Percentiles rank a stretch among this genome's conserved stretches.
Conservation (phyloP, 1,284 basidiomycete genomes). For the Trichosporon coremiiforme region DNA sequence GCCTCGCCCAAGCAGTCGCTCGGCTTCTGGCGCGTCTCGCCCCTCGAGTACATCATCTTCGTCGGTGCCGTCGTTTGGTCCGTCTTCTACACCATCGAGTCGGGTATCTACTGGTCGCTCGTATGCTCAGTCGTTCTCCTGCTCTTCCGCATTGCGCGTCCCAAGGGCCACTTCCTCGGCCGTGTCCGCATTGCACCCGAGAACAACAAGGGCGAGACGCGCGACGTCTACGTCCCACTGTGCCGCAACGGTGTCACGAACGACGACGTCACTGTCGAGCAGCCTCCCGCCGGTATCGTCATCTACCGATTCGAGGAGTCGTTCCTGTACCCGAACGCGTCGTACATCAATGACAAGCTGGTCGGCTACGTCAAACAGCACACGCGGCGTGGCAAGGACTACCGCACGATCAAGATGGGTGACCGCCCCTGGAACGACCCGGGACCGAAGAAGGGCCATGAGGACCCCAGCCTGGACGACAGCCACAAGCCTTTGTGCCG, state of each 20-base stretch:
- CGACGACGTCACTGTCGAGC: conserved; percentile 69
- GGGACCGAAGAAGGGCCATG: conserved; percentile 63
- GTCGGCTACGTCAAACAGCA: conserved; percentile 78
- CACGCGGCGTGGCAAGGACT: conserved; percentile 77
- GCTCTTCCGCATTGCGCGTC: conserved; percentile 85
- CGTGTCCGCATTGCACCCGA: conserved; percentile 63
- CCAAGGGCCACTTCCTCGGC: conserved; percentile 88
- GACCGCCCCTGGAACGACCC: conserved; percentile 97
- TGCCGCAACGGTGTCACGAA: conserved; percentile 63
- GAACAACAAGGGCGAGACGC: conserved; percentile 57
- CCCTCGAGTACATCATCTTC: conserved; percentile 92
- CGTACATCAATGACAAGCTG: conserved; percentile 72
- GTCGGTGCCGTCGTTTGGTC: conserved; percentile 78
- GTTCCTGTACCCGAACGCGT: conserved; percentile 90
- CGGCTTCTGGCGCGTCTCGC: conserved; percentile 90
- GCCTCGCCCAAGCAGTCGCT: conserved; percentile 85
- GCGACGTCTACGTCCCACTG: conserved; percentile 77
- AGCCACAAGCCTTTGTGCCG: conserved; percentile 68
- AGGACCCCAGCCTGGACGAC: conserved; percentile 63
- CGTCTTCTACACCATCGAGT: conserved; percentile 84
- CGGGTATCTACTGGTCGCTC: conserved; percentile 92
- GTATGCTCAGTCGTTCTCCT: conserved; percentile 78
- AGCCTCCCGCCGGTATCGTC: conserved; percentile 82
- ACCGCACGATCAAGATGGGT: conserved; percentile 63
- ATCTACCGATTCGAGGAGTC: conserved; percentile 94